phyloP scores from a whole-genome alignment of 2,329 filamentous ascomycete genomes.

The Gyromitra esculenta region DNA sequence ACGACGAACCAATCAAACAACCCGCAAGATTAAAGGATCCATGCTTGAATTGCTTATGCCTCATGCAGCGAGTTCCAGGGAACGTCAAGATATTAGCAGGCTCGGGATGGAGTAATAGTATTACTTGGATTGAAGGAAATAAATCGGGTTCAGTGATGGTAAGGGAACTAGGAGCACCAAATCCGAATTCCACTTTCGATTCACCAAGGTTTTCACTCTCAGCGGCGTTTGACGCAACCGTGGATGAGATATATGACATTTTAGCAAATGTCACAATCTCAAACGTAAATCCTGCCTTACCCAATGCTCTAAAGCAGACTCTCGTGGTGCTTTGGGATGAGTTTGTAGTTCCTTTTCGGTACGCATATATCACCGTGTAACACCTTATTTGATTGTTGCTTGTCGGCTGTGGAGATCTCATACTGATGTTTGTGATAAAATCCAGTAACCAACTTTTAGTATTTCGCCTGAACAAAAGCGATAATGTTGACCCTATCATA shows the following conservation, averaged over 20 bases:
- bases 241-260: conserved; percentile 16
- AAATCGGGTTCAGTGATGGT: not conserved
- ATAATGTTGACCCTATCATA: conserved; percentile 29
- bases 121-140: conserved; percentile 16
- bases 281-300: conserved; percentile 19
- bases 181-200: not conserved
- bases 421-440: not conserved
- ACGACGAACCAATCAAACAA: conserved; percentile 6
- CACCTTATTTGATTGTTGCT: not conserved
- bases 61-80: conserved; percentile 20
- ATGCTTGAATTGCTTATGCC: conserved; percentile 32
- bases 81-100: conserved; percentile 15
- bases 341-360: conserved; percentile 30
- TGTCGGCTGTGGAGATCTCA: too few relatives aligned
- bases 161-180: too few relatives aligned
- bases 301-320: not conserved
- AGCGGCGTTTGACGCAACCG: conserved; percentile 19
- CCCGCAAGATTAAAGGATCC: conserved; percentile 19
- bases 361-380: not conserved
- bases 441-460: not conserved
- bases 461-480: conserved; percentile 20
- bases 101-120: conserved; percentile 17
- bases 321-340: conserved; percentile 20
- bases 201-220: conserved; percentile 15
- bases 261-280: conserved; percentile 3